These are phyloP conservation scores for Tilletia setariae DNA, from an alignment of 1,284 basidiomycete genomes.

Conservation along the genomic window DNA sequence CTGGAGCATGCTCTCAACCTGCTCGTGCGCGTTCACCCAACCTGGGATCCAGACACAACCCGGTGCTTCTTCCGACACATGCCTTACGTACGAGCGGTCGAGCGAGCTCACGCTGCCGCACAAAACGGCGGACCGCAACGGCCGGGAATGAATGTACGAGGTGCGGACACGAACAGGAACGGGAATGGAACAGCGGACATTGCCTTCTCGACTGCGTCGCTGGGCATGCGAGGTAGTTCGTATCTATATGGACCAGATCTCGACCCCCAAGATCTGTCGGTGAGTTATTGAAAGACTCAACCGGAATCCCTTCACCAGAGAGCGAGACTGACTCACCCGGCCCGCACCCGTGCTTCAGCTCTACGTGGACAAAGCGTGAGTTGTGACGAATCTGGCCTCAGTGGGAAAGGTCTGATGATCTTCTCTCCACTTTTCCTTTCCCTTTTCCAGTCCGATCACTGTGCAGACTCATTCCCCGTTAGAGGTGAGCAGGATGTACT, in stretches of 20 bases:
- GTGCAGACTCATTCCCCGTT: slow-evolving; percentile 77
- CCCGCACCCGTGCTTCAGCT: not conserved
- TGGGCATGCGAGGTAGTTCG: slow-evolving; percentile 13
- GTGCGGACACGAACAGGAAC: not conserved
- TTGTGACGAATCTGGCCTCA: not conserved
- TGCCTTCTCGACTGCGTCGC: not conserved
- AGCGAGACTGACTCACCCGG: not conserved
- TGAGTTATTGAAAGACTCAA: not conserved
- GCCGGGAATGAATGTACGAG: not conserved
- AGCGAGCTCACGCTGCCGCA: not conserved
- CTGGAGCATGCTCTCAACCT: slow-evolving; percentile 71
- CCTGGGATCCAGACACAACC: slow-evolving; percentile 19
- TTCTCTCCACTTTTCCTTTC: slow-evolving; percentile 14
- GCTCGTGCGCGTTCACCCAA: slow-evolving; percentile 18
- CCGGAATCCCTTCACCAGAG: no score
- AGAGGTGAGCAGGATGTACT: slow-evolving; percentile 57
- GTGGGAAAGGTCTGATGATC: not conserved
- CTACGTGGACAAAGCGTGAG: slow-evolving; percentile 79
- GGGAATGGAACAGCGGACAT: not conserved
- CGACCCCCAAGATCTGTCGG: not conserved
- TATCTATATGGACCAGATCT: not conserved
- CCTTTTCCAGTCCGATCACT: slow-evolving; percentile 68
- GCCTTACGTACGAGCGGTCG: slow-evolving; percentile 27
- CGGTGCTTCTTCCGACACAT: slow-evolving; percentile 35
- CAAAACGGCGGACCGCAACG: not conserved